Percentiles rank a stretch among this genome's conserved stretches.
These are phyloP conservation scores for Emergomyces orientalis DNA, from an alignment of 2,329 filamentous ascomycete species.

Conservation along the genomic window DNA sequence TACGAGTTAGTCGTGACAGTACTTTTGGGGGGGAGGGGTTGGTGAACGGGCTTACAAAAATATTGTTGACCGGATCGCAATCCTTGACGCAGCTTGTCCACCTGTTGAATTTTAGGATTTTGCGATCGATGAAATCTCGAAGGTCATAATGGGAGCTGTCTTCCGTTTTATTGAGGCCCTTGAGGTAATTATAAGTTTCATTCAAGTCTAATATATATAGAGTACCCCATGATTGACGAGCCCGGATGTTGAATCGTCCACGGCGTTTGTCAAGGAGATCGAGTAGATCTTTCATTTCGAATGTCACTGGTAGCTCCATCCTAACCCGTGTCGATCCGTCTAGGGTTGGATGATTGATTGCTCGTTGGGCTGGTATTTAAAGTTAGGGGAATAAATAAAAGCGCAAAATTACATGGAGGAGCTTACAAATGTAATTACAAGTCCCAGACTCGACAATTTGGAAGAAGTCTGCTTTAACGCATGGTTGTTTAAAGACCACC, in stretches of 20 bases:
- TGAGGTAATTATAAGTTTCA: conserved; percentile 35
- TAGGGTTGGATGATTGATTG: conserved; percentile 34
- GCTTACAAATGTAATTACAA: conserved; percentile 39
- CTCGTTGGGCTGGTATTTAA: conserved; percentile 30
- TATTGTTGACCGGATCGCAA: conserved; percentile 33
- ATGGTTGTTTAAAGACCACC: conserved; percentile 34
- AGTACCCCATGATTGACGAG: conserved; percentile 34
- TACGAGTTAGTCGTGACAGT: conserved; percentile 4
- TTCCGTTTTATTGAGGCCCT: conserved; percentile 30
- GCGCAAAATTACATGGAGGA: background rate
- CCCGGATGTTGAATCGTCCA: conserved; percentile 37
- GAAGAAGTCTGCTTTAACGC: conserved; percentile 36
- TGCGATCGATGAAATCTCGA: conserved; percentile 37
- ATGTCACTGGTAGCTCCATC: conserved; percentile 34
- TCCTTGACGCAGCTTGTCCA: conserved; percentile 36
- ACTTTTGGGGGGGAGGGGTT: background rate
- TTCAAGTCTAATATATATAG: conserved; percentile 36
- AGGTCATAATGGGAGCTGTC: conserved; percentile 32
- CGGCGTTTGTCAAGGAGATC: conserved; percentile 31
- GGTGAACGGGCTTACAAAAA: conserved; percentile 27
- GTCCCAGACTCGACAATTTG: conserved; percentile 38
- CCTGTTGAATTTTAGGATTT: conserved; percentile 37
- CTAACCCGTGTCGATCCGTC: conserved; percentile 29
- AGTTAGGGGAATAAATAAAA: conserved; percentile 4
- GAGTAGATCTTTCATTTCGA: conserved; percentile 32